Percentiles rank a stretch among this genome's conserved stretches.
Evolutionary conservation across 345 rosid species (phyloP).

Genomic region (Dipteronia sinensis): DNA sequence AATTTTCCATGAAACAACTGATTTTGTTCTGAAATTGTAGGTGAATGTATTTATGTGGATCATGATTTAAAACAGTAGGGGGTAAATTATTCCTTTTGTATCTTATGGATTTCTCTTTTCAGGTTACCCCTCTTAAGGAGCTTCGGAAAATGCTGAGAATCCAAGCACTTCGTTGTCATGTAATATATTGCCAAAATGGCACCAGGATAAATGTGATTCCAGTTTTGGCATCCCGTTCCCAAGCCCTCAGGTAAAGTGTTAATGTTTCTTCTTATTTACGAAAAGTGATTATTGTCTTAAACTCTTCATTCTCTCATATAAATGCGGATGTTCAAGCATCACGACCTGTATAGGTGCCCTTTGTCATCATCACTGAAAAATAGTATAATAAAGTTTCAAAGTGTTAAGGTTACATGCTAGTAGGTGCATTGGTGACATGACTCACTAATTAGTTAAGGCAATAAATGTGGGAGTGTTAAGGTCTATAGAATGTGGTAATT

Average conservation of each 20-base stretch:
- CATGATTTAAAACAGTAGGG: background rate
- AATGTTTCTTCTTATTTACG: background rate
- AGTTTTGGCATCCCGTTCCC: slow-evolving; percentile 83
- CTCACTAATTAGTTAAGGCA: background rate
- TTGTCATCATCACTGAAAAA: background rate
- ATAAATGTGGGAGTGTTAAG: background rate
- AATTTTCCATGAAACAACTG: background rate
- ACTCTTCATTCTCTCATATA: background rate
- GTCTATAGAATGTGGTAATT: background rate
- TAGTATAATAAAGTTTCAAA: background rate
- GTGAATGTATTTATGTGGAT: slow-evolving; percentile 1
- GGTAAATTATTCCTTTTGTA: slow-evolving; percentile 1
- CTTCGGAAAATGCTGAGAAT: slow-evolving; percentile 80
- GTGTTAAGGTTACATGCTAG: background rate
- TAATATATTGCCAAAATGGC: slow-evolving; percentile 78
- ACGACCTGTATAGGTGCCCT: background rate
- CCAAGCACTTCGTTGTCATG: slow-evolving; percentile 91
- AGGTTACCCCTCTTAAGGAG: slow-evolving; percentile 87
- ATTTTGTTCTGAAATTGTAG: slow-evolving; percentile 7
- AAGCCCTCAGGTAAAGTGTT: slow-evolving; percentile 73
- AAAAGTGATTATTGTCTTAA: background rate
- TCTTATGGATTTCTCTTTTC: slow-evolving; percentile 21
- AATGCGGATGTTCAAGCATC: background rate
- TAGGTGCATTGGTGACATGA: background rate
- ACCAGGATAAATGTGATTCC: slow-evolving; percentile 80